Conservation (phyloP, 345 rosid genomes). For the Citrus australasica region DNA sequence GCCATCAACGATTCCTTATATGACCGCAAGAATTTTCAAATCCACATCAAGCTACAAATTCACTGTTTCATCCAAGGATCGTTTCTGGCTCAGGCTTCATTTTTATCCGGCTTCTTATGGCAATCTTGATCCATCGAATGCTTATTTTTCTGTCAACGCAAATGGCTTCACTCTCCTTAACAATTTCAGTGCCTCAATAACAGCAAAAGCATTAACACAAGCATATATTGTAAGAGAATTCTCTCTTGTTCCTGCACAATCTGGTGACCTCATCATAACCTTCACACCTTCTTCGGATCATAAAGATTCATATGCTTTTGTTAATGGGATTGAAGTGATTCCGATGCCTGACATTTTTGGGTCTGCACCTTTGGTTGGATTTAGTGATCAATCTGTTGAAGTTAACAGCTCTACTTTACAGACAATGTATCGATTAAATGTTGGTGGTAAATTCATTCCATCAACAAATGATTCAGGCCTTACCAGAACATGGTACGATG, state of each 20-base stretch:
- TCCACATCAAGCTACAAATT: constrained; percentile 37
- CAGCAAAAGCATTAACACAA: constrained; percentile 48
- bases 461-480: constrained; percentile 40
- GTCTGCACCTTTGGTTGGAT: constrained; percentile 36
- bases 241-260: constrained; percentile 23
- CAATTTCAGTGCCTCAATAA: constrained; percentile 52
- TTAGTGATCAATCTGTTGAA: constrained; percentile 19
- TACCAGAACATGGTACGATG: constrained; percentile 57
- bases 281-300: constrained; percentile 30
- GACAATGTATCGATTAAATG: constrained; percentile 55
- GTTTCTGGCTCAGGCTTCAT: constrained; percentile 46
- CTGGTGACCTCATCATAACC: constrained; percentile 31
- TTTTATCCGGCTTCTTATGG: constrained; percentile 44
- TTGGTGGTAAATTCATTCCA: constrained; percentile 46
- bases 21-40: constrained; percentile 56
- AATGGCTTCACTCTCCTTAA: constrained; percentile 42
- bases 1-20: constrained; percentile 44
- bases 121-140: constrained; percentile 21
- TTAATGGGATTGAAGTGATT: constrained; percentile 61
- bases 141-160: constrained; percentile 33
- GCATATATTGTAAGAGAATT: constrained; percentile 44
- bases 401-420: constrained; percentile 27
- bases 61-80: constrained; percentile 24
- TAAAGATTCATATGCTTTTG: constrained; percentile 39
- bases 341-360: constrained; percentile 38